Evolutionary conservation across 345 rosid genomes (phyloP).

Genomic region (Rhodamnia argentea): DNA sequence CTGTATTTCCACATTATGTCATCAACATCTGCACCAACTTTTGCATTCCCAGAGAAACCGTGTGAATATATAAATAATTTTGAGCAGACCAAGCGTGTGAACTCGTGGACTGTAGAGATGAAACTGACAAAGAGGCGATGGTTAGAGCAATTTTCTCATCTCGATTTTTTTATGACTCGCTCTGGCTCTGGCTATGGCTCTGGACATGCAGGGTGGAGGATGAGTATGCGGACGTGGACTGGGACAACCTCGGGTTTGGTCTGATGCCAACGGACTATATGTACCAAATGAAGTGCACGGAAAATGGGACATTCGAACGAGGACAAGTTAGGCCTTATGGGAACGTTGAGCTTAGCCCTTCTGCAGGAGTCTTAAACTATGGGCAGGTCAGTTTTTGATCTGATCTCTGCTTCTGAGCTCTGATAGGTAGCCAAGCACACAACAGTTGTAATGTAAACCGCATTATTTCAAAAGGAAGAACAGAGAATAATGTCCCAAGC

Average conservation of each 20-base stretch:
- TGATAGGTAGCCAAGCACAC: neutral
- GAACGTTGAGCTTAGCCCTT: constrained; percentile 65
- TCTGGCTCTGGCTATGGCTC: neutral
- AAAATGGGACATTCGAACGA: constrained; percentile 28
- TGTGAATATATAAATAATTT: neutral
- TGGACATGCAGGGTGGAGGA: constrained; percentile 18
- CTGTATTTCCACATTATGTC: neutral
- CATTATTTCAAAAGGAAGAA: neutral
- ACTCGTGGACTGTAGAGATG: neutral
- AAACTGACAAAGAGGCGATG: neutral
- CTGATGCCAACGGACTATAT: constrained; percentile 58
- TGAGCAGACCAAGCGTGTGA: neutral
- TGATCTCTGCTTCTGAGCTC: neutral
- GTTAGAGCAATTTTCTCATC: neutral
- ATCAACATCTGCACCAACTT: neutral
- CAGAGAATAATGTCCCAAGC: neutral
- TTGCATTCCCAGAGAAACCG: neutral
- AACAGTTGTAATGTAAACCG: neutral
- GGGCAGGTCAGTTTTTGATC: constrained; percentile 55
- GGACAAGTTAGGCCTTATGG: constrained; percentile 46
- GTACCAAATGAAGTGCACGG: constrained; percentile 52
- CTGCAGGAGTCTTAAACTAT: constrained; percentile 71
- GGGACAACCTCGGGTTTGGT: constrained; percentile 81
- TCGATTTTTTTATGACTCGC: neutral
- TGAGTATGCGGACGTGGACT: constrained; percentile 64